Percentiles rank a stretch among this genome's conserved stretches.
Conservation (phyloP, 2,329 filamentous ascomycete species). For the Mycosphaerella sp. region DNA sequence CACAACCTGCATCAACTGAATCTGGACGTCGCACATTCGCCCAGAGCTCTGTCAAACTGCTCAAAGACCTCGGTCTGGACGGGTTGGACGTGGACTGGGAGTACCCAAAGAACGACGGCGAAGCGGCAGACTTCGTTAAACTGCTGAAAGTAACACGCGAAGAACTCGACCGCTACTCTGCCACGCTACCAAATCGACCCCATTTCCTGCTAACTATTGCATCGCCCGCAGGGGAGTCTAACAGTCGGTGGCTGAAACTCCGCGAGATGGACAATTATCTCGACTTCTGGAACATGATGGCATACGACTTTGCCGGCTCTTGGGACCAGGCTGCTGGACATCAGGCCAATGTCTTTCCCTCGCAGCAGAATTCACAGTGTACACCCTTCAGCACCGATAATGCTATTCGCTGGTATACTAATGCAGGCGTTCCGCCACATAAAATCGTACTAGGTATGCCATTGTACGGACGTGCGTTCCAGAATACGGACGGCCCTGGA, state of each 20-base stretch:
- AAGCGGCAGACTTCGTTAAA: slow-evolving; percentile 38
- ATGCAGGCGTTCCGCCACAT: slow-evolving; percentile 51
- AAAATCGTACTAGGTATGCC: slow-evolving; percentile 92
- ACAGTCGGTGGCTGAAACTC: slow-evolving; percentile 40
- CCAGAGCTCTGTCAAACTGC: slow-evolving; percentile 62
- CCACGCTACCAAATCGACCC: slow-evolving; percentile 31
- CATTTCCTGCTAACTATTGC: slow-evolving; percentile 43
- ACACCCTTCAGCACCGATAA: slow-evolving; percentile 74
- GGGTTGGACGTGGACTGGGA: slow-evolving; percentile 48
- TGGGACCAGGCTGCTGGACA: slow-evolving; percentile 72
- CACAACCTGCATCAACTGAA: slow-evolving; percentile 57
- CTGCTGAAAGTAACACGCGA: slow-evolving; percentile 37
- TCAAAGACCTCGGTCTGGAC: slow-evolving; percentile 72
- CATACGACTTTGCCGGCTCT: slow-evolving; percentile 60
- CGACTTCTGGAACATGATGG: slow-evolving; percentile 49
- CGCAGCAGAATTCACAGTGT: slow-evolving; percentile 48
- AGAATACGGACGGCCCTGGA: slow-evolving; percentile 69
- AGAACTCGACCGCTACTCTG: slow-evolving; percentile 39
- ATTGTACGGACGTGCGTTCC: slow-evolving; percentile 81
- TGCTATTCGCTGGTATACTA: slow-evolving; percentile 65
- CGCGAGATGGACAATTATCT: slow-evolving; percentile 38
- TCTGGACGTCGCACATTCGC: slow-evolving; percentile 62
- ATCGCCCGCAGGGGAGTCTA: slow-evolving; percentile 40
- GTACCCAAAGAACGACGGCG: slow-evolving; percentile 39
- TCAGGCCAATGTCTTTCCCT: slow-evolving; percentile 70